Conservation (phyloP, 1,284 basidiomycete species). For the Ceratobasidium theobromae region DNA sequence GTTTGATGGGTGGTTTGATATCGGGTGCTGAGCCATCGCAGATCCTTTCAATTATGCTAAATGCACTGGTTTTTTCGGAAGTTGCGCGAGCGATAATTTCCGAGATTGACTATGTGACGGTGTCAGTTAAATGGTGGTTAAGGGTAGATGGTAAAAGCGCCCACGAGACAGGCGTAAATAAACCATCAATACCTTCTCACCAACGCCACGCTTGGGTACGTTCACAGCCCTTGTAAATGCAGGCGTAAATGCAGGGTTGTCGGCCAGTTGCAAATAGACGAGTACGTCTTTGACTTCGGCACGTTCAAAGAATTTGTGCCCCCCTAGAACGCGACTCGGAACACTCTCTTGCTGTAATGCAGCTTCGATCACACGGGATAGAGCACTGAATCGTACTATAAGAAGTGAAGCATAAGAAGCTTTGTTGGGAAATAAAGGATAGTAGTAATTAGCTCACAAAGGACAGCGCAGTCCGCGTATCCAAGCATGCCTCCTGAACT, state of each 20-base stretch:
- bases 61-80: conserved; percentile 54
- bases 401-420: not conserved
- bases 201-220: conserved; percentile 65
- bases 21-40: conserved; percentile 60
- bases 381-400: conserved; percentile 78
- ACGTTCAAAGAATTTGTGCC: conserved; percentile 87
- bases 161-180: not conserved
- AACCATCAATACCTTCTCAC: conserved; percentile 69
- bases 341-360: conserved; percentile 78
- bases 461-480: conserved; percentile 79
- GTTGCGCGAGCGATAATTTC: conserved; percentile 61
- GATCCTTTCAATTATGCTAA: conserved; percentile 65
- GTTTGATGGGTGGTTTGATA: conserved; percentile 65
- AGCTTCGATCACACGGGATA: conserved; percentile 77
- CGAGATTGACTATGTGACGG: conserved; percentile 53
- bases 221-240: conserved; percentile 82
- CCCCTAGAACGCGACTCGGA: conserved; percentile 75
- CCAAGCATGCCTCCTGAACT: conserved; percentile 70
- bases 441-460: conserved; percentile 54
- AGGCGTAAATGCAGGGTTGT: conserved; percentile 76
- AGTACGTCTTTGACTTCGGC: conserved; percentile 84
- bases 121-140: not conserved
- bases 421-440: not conserved
- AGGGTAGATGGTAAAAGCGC: not conserved
- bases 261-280: conserved; percentile 83